These are phyloP conservation scores for Penicillium goetzii DNA, from an alignment of 495 filamentous ascomycete species.

Conservation along the genomic window DNA sequence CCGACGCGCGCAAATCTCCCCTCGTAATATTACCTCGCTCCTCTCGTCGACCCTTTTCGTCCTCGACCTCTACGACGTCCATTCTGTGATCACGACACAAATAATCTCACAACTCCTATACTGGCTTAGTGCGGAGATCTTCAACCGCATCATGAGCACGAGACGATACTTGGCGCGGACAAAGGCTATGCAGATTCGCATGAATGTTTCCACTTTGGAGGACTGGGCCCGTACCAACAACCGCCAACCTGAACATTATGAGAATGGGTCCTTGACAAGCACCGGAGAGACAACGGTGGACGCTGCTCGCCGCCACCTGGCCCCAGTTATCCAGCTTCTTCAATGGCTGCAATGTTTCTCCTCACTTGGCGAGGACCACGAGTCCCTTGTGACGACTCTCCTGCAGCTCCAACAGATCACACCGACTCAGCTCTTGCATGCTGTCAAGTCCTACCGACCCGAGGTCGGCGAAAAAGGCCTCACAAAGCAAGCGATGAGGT, in stretches of 20 bases:
- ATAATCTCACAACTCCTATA: constrained; percentile 92
- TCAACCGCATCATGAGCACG: constrained; percentile 97
- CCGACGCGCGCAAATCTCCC: constrained; percentile 85
- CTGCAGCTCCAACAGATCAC: constrained; percentile 84
- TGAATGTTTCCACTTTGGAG: constrained; percentile 94
- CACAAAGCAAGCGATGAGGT: constrained; percentile 83
- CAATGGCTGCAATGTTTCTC: constrained; percentile 99
- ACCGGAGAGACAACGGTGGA: constrained; percentile 87
- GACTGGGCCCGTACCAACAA: constrained; percentile 96
- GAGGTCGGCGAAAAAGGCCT: constrained; percentile 95
- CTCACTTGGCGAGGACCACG: constrained; percentile 88
- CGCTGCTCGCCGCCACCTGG: constrained; percentile 78
- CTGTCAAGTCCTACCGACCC: constrained; percentile 87
- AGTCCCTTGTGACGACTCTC: constrained; percentile 83
- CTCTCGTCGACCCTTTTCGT: constrained; percentile 97
- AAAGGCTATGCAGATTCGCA: constrained; percentile 99
- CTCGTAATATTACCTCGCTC: constrained; percentile 94
- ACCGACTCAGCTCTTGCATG: constrained; percentile 88
- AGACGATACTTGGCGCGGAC: constrained; percentile 93
- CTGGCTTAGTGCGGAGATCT: constrained; percentile 95
- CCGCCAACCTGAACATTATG: constrained; percentile 92
- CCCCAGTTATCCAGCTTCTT: constrained; percentile 89
- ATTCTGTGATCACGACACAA: constrained; percentile 93
- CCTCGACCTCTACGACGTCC: constrained; percentile 96
- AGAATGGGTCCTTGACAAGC: constrained; percentile 84